Evolutionary conservation across 2,329 filamentous ascomycete species (phyloP).

Genomic region (Penicillium sp.): DNA sequence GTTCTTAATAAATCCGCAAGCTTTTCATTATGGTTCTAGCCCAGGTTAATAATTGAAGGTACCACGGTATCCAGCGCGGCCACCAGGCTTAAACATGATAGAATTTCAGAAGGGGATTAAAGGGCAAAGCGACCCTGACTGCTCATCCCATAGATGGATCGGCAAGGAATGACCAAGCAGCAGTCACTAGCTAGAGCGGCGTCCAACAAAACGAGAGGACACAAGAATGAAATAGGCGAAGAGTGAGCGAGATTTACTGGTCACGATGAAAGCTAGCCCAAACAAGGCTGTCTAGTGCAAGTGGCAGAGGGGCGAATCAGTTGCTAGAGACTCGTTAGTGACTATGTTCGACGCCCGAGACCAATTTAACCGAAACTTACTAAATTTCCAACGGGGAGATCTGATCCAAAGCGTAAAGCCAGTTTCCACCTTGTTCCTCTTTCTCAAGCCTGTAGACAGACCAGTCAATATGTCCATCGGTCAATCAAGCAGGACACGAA

Average conservation of each 20-base stretch:
- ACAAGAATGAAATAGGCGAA: background rate
- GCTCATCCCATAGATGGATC: no score
- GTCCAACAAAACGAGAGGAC: background rate
- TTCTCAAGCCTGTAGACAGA: conserved; percentile 61
- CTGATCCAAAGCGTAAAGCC: conserved; percentile 94
- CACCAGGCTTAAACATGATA: no score
- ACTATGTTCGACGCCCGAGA: background rate
- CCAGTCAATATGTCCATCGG: background rate
- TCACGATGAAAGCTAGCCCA: background rate
- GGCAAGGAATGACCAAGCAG: no score
- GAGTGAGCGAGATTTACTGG: no score
- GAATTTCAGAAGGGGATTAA: no score
- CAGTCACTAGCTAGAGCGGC: no score
- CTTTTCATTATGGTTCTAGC: no score
- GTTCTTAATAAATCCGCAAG: no score
- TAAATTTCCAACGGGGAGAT: conserved; percentile 97
- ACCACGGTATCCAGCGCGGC: no score
- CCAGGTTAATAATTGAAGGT: no score
- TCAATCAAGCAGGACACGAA: background rate
- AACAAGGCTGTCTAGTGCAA: conserved; percentile 15
- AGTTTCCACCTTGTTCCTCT: conserved; percentile 90
- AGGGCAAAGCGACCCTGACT: no score
- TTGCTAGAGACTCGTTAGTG: conserved; percentile 29
- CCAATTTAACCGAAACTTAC: conserved; percentile 29
- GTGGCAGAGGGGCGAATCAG: conserved; percentile 21